Base-by-base conservation (phyloP, 1,284 basidiomycete genomes). In the Austroboletus sp. region DNA sequence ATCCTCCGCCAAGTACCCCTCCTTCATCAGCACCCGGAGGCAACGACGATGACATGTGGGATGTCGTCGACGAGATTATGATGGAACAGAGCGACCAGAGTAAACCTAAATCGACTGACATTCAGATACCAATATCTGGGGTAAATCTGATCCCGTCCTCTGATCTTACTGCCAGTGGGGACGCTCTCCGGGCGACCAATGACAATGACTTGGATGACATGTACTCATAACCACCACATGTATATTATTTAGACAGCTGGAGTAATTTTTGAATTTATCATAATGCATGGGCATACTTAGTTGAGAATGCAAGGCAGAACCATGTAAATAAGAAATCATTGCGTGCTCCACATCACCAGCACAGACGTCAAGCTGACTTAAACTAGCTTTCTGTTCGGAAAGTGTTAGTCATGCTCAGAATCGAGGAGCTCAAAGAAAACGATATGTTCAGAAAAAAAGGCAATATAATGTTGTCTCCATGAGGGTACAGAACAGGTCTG, bases 41-140 rank as follows among this genome's bases (percentile, higher is more conserved):
- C 17, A 72, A 76, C 15, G 79, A 82, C 42, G 76, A 81, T 35
- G 78, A 82, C 5, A 78, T 86, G 75, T 83, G 82, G 78, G 77
- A 82, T 50, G 67, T 83, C 23, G 61, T 83, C 43, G 66, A 75
- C 40, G 81, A 86, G 44, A 49, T 57, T 13, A 30, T 30, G n/a
- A 32, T 32, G 31, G 55, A 57, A 47, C 46, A 48, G 46, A 44
- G 46, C 9, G 44, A 46, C 30, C 47, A 48, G 32, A 12, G 51
- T 13, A 32, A 8, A 29, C 27, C 4, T 10, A 13, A 37, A 37
- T 23, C 27, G 5, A 10, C 33, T 27, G 26, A 40, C 15, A 29
- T 33, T 15, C 48, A 50, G 41, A 53, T 62, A 46, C 56, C 58
- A 17, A 0, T 49, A 34, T 54, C 59, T 11, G 43, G 55, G 5